phyloP scores from a whole-genome alignment of 345 rosid genomes.

The Durio zibethinus region DNA sequence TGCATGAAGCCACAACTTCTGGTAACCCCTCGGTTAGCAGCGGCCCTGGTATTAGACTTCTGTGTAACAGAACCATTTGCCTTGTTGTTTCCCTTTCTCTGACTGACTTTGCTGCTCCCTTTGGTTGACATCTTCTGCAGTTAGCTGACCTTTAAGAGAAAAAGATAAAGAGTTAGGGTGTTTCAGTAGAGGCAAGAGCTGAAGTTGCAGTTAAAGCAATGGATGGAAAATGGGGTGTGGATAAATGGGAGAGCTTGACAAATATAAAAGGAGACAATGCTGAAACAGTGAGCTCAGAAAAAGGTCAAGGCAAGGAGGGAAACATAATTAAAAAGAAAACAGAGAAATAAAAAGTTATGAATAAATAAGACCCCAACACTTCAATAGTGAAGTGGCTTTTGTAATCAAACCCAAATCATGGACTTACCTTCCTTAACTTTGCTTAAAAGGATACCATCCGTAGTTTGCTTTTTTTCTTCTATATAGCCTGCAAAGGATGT shows the following conservation, averaged over 20 bases:
- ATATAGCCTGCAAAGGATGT: not conserved
- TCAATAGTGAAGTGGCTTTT: not conserved
- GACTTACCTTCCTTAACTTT: not conserved
- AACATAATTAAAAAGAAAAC: not conserved
- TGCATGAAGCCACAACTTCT: conserved; percentile 51
- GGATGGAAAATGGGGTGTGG: not conserved
- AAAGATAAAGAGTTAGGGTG: not conserved
- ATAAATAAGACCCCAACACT: conserved; percentile 15
- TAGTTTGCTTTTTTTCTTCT: not conserved
- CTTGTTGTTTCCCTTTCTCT: conserved; percentile 18
- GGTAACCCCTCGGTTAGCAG: conserved; percentile 24
- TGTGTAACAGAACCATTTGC: conserved; percentile 14
- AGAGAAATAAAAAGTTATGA: not conserved
- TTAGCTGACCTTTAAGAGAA: conserved; percentile 1
- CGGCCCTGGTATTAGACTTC: conserved; percentile 1
- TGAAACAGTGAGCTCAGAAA: conserved; percentile 8
- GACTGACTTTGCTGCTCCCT: conserved; percentile 22
- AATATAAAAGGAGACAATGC: conserved; percentile 9
- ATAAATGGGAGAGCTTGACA: conserved; percentile 10
- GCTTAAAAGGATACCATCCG: not conserved
- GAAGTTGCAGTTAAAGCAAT: conserved; percentile 1
- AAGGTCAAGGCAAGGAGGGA: not conserved
- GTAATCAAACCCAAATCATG: conserved; percentile 9
- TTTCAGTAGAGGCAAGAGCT: not conserved
- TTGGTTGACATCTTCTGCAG: conserved; percentile 30